Conservation (phyloP, 2,329 filamentous ascomycete species). For the Didymella arachidicola region DNA sequence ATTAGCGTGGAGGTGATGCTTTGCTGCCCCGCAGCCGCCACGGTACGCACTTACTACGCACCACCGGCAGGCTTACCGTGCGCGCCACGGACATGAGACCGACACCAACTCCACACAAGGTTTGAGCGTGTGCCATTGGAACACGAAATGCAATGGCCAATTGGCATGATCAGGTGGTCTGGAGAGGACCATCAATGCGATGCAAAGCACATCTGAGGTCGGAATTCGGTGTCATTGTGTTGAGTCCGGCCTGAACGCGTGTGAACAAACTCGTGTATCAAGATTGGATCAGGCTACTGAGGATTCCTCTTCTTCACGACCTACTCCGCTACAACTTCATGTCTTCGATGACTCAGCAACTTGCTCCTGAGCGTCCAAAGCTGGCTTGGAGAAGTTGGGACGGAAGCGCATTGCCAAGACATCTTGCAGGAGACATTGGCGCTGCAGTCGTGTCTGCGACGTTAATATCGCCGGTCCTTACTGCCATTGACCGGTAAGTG, state of each 20-base stretch:
- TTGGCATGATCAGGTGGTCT: conserved; percentile 1
- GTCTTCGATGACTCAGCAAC: conserved; percentile 24
- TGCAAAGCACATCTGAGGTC: conserved; percentile 10
- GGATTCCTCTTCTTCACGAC: neutral
- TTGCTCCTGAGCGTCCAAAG: conserved; percentile 5
- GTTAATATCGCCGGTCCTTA: conserved; percentile 35
- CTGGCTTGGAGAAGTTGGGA: conserved; percentile 12
- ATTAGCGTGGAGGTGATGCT: conserved; percentile 14
- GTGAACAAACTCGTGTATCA: neutral
- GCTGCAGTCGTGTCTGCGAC: conserved; percentile 38
- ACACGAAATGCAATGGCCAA: conserved; percentile 1
- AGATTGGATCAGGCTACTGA: neutral
- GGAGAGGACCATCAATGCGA: conserved; percentile 5
- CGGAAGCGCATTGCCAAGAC: conserved; percentile 15
- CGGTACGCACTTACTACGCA: conserved; percentile 6
- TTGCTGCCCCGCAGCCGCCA: conserved; percentile 17
- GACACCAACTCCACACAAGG: conserved; percentile 7
- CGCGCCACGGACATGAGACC: conserved; percentile 15
- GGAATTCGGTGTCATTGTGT: conserved; percentile 2
- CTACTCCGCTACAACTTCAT: conserved; percentile 7
- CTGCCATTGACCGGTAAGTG: conserved; percentile 41
- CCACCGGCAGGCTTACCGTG: conserved; percentile 17
- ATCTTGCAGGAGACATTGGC: conserved; percentile 35
- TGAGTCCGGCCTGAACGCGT: neutral
- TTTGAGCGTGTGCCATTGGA: neutral